Percentiles rank a stretch among this genome's conserved stretches.
These are phyloP conservation scores for Acmispon strigosus DNA, from an alignment of 306 rosid genomes.

Conservation along the genomic window DNA sequence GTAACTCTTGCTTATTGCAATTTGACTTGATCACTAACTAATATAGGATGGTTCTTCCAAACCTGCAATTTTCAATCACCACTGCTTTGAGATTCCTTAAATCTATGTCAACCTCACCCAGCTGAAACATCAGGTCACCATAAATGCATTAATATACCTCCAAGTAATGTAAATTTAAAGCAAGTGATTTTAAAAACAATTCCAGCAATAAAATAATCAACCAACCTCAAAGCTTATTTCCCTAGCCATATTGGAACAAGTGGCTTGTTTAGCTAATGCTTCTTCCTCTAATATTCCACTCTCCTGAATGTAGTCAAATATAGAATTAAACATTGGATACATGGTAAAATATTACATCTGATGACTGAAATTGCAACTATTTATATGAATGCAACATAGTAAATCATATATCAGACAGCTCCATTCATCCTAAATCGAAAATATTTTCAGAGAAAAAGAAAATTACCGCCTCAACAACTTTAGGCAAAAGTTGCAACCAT, in stretches of 20 bases:
- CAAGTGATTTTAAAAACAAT: neutral
- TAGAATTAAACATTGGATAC: neutral
- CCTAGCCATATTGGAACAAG: constrained; percentile 62
- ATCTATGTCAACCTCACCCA: constrained; percentile 46
- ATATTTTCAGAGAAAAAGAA: no score
- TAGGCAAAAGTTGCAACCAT: constrained; percentile 73
- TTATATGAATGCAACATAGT: neutral
- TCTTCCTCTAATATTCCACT: constrained; percentile 46
- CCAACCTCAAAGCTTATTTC: constrained; percentile 50
- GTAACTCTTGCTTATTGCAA: neutral
- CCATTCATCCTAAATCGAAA: no score
- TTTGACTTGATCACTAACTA: neutral
- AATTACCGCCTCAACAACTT: constrained; percentile 60
- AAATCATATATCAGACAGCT: no score
- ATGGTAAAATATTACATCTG: neutral
- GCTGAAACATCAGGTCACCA: constrained; percentile 37
- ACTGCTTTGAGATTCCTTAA: constrained; percentile 49
- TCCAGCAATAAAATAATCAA: constrained; percentile 5
- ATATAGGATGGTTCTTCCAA: neutral
- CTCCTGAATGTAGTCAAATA: constrained; percentile 42
- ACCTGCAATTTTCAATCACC: constrained; percentile 75
- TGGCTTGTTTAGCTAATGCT: constrained; percentile 52
- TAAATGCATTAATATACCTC: constrained; percentile 1
- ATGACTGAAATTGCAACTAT: neutral
- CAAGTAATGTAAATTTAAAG: constrained; percentile 2